Percentiles rank a stretch among this genome's conserved stretches.
phyloP scores from a whole-genome alignment of 176 grass and related monocot species.

The Bromus sterilis region DNA sequence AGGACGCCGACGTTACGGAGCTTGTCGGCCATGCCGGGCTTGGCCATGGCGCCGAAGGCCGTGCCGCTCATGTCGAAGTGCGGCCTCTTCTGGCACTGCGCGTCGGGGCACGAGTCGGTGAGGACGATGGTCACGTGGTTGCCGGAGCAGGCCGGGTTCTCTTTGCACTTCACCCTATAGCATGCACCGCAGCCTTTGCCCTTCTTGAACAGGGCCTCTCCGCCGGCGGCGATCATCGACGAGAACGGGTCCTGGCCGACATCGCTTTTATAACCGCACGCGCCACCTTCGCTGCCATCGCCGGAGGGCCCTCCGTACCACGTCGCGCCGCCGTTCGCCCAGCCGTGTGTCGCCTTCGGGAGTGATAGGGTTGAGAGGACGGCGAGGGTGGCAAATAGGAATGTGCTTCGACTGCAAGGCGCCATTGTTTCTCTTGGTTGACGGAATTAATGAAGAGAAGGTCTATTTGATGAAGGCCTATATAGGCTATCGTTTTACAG shows the following conservation, averaged over 20 bases:
- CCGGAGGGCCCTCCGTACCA: constrained; percentile 69
- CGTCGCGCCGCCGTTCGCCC: constrained; percentile 62
- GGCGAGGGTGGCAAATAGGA: background rate
- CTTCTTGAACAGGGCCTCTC: constrained; percentile 51
- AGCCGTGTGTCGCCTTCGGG: constrained; percentile 6
- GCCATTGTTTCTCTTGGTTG: background rate
- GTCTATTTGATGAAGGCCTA: too few relatives aligned
- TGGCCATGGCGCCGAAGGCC: constrained; percentile 63
- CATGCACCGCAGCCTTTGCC: constrained; percentile 76
- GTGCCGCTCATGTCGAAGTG: constrained; percentile 88
- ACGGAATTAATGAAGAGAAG: background rate
- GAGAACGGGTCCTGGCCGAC: constrained; percentile 46
- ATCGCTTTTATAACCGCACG: constrained; percentile 55
- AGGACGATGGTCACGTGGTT: constrained; percentile 61
- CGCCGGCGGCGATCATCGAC: constrained; percentile 56
- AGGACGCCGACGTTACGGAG: constrained; percentile 59
- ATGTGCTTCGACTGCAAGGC: background rate
- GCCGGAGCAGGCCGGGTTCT: constrained; percentile 55
- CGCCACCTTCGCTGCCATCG: constrained; percentile 73
- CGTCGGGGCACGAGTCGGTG: constrained; percentile 56
- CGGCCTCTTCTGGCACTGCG: constrained; percentile 23
- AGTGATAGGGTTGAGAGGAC: background rate
- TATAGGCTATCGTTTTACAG: background rate
- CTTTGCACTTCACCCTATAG: constrained; percentile 61
- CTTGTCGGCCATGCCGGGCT: constrained; percentile 33